Conservation (phyloP, 805 yeast species). For the Babjeviella inositovora region DNA sequence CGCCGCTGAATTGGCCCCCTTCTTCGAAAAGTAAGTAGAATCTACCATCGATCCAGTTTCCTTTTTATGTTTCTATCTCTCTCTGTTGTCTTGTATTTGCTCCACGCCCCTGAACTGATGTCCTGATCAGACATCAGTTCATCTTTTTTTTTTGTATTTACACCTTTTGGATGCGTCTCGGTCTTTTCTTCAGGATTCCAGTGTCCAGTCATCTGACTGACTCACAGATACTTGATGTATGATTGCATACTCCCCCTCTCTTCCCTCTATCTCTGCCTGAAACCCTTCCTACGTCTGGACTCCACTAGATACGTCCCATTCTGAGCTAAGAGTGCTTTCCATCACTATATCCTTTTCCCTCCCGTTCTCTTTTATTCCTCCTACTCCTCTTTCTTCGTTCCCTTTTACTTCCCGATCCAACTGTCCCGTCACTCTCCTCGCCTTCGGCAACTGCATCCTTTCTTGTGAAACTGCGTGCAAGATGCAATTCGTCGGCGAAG, state of each 20-base stretch:
- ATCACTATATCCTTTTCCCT: no score
- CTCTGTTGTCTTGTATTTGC: constrained; percentile 1
- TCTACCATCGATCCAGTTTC: constrained; percentile 2
- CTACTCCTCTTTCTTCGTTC: no score
- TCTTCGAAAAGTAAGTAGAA: constrained; percentile 42
- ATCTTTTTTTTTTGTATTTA: background rate
- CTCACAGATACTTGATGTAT: constrained; percentile 1
- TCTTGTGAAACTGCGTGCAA: constrained; percentile 2
- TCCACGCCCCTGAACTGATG: no score
- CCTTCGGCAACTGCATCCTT: constrained; percentile 2
- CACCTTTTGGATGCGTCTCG: background rate
- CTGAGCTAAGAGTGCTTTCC: no score
- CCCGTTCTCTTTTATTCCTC: no score
- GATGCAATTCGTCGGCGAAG: constrained; percentile 1
- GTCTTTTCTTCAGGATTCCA: constrained; percentile 1
- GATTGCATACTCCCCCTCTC: no score
- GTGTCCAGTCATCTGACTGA: background rate
- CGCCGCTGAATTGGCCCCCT: constrained; percentile 43
- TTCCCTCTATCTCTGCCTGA: no score
- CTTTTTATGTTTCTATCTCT: constrained; percentile 2
- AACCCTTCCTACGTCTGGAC: no score
- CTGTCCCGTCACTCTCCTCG: constrained; percentile 1
- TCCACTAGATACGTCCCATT: no score
- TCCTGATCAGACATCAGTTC: no score
- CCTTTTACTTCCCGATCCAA: background rate